These are phyloP conservation scores for Boletus tylopilopsis DNA, from an alignment of 768 basidiomycete genomes.

Conservation along the genomic window DNA sequence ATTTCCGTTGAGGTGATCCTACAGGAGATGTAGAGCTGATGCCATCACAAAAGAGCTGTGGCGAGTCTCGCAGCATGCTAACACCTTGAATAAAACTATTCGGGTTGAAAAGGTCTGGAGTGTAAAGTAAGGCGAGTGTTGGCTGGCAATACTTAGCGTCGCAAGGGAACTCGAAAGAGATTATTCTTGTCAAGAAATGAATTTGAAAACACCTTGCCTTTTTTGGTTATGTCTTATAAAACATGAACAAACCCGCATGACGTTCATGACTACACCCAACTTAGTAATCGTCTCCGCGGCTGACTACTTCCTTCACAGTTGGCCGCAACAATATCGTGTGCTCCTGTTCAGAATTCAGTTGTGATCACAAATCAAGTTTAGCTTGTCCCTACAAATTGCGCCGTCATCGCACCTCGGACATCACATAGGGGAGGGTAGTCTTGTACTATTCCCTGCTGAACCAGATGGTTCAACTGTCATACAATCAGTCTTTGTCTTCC, in stretches of 20 bases:
- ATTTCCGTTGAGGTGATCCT: constrained; percentile 10
- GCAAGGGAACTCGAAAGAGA: too few species aligned
- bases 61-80: constrained; percentile 26
- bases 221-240: constrained; percentile 18
- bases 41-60: constrained; percentile 16
- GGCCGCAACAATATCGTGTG: constrained; percentile 84
- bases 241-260: too few species aligned
- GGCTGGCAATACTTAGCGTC: too few species aligned
- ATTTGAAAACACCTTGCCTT: constrained; percentile 13
- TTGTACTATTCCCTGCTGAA: constrained; percentile 81
- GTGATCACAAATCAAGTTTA: neutral
- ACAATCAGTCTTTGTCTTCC: neutral
- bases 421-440: constrained; percentile 94
- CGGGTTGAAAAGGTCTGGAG: too few species aligned
- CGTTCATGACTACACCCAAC: constrained; percentile 17
- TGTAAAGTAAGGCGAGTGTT: neutral
- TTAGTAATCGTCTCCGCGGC: constrained; percentile 79
- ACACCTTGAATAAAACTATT: neutral
- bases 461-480: constrained; percentile 80
- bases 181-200: neutral
- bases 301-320: constrained; percentile 81
- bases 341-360: constrained; percentile 46
- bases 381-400: constrained; percentile 68
- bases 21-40: constrained; percentile 14
- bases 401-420: constrained; percentile 83